A percentile compares a stretch with the other conserved stretches of the same genome.
Conservation (phyloP, 2,329 filamentous ascomycete species). For the Claviceps sorghi region DNA sequence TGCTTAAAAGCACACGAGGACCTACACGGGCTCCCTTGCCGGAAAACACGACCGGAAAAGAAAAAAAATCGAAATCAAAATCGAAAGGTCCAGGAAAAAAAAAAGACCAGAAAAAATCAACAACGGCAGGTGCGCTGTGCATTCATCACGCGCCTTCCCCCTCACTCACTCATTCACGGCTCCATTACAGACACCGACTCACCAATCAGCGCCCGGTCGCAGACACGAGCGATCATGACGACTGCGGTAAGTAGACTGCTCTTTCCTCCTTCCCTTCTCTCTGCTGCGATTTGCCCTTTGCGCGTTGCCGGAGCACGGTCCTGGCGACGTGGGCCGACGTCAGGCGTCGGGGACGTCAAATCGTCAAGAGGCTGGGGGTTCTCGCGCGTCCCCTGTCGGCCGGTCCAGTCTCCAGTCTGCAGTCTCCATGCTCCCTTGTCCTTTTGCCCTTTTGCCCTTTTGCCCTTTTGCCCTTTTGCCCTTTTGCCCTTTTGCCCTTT, state of each 20-base stretch:
- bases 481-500: too few relatives aligned
- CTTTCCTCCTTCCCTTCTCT: slow-evolving; percentile 1
- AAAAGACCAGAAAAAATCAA: too few relatives aligned
- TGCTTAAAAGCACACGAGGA: not conserved
- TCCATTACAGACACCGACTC: not conserved
- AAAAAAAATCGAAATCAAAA: too few relatives aligned
- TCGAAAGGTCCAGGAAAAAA: too few relatives aligned
- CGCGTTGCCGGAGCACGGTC: not conserved
- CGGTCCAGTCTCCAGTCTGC: slow-evolving; percentile 18
- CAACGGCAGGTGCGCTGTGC: not conserved
- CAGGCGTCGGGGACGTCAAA: slow-evolving; percentile 19
- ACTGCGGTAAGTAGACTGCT: slow-evolving; percentile 21
- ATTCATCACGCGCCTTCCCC: not conserved
- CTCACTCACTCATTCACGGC: not conserved
- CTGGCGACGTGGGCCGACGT: slow-evolving; percentile 14
- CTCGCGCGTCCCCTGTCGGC: slow-evolving; percentile 18
- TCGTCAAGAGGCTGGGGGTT: slow-evolving; percentile 18
- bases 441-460: too few relatives aligned
- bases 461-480: too few relatives aligned
- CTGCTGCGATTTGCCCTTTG: not conserved
- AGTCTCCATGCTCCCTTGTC: too few relatives aligned
- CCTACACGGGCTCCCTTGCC: not conserved
- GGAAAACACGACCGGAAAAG: too few relatives aligned
- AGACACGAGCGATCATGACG: slow-evolving; percentile 15
- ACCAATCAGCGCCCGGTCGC: not conserved